Base-by-base conservation (phyloP, 2,329 filamentous ascomycete species). In the Cercospora sp. region DNA sequence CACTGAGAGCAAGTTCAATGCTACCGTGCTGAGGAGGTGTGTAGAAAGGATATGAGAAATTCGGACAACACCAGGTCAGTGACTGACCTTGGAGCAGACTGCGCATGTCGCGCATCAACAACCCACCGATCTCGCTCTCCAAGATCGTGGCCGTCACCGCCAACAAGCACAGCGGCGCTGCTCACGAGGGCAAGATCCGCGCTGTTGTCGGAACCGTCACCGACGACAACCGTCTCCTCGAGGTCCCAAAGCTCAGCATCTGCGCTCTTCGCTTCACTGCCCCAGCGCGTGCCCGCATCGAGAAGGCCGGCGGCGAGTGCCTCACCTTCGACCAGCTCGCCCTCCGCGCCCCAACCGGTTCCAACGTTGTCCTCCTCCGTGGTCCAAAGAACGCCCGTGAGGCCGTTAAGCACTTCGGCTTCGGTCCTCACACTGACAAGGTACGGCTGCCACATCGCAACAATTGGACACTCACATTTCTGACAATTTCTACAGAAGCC, bases 31-130 rank as follows among this genome's bases (percentile, higher is more conserved):
- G 79, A 93, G 94, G 71, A 73, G 71, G 71, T 73, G 66, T 62
- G 71, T 72, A 58, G 67, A 71, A 39, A 70, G 70, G 60, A 60
- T 59, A 67, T 28, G 23, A 58, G 53, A 51, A 42, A 60, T 20
- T 45, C 36, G 61, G 51, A 58, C 31, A 65, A 51, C 8, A n/a
- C 28, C 28, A 33, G 57, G 57, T 39, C 63, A 59, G 23, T 18
- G 3, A 9, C 42, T 65, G 63, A 65, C 31, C 60, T 48, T 45
- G 36, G 28, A 31, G 65, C 83, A 92, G 95, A 80, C 91, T 99
- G 72, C 97, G 97, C 82, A 97, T 95, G 92, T 97, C 93, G 83
- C 93, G 94, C 85, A 97, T 96, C 86, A 98, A 98, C 91, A 91
- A 94, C 55, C 68, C 71, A 67, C 72, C 72, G n/a, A 90, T 99